These are phyloP conservation scores for Neotropicomus parvogracilis DNA, from an alignment of 1,284 basidiomycete species.

Conservation along the genomic window DNA sequence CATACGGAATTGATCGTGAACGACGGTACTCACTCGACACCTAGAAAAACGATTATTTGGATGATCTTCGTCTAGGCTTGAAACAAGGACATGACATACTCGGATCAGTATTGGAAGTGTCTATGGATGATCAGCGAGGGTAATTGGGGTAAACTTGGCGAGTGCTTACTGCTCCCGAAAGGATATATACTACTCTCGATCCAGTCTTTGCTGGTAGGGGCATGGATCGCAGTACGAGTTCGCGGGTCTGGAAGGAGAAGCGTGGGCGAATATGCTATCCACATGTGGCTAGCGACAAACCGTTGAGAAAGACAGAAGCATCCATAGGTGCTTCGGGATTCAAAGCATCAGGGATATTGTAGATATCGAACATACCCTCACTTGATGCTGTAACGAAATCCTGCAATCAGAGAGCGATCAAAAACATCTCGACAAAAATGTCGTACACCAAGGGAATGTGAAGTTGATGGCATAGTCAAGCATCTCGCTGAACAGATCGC, in stretches of 20 bases:
- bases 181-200: conserved; percentile 42
- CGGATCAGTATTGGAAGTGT: conserved; percentile 35
- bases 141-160: conserved; percentile 2
- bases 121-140: conserved; percentile 10
- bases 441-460: conserved; percentile 64
- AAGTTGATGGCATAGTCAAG: conserved; percentile 60
- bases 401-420: conserved; percentile 1
- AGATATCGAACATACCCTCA: conserved; percentile 44
- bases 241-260: conserved; percentile 41
- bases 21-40: conserved; percentile 43
- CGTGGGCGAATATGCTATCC: background rate
- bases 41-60: conserved; percentile 26
- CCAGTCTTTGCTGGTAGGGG: conserved; percentile 58
- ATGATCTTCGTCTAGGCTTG: background rate
- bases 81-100: conserved; percentile 35
- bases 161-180: conserved; percentile 42
- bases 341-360: conserved; percentile 54
- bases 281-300: conserved; percentile 33
- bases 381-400: conserved; percentile 31
- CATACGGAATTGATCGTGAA: background rate
- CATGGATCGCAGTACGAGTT: conserved; percentile 60
- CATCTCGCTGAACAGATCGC: conserved; percentile 50
- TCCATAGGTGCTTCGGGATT: conserved; percentile 46
- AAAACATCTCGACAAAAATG: background rate
- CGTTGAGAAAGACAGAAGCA: conserved; percentile 56